Base-by-base conservation (phyloP, 2,329 filamentous ascomycete genomes). In the Pezizomycotina sp. region DNA sequence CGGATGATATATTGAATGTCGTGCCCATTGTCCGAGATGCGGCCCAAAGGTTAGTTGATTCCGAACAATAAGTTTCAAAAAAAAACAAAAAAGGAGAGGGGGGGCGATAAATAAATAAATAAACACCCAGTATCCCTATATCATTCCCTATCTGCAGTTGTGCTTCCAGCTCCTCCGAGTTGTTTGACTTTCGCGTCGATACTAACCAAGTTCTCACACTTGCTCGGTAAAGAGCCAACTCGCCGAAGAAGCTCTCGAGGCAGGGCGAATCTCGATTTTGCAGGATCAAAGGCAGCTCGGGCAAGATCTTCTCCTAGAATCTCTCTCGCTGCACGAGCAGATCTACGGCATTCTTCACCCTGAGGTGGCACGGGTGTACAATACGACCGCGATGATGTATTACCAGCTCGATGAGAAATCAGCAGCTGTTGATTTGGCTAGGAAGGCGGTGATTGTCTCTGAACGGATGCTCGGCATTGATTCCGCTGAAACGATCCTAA, bases 341-440 rank as follows among this genome's bases (percentile, higher is more conserved):
- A 95, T 98, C 49, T 98, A 98, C 53, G 89, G 89, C 43, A 91
- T 95, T 38, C 67, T 98, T 16, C 89, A 98, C 56, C 84, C 89
- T 1, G 89, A 98, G 60, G 86, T 95, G 42, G 89, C 86, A 29
- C 75, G 84, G 47, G 78, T 92, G 18, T 98, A 98, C 64, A 86
- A 92, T 59, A 83, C 79, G 34, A 61, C 98, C 28, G 92, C 89
- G 2, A 92, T 92, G 66, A 68, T 95, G 36, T 93, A 93, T 62
- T 95, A 91, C 60, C 80, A 91, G 57, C 70, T 92, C n/a, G 89
- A 95, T 36, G 89, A 98, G 63, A 95, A 95, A 65, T 80, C 84
- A 23, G 81, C 82, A 6, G 89, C 89, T 15, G 78, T 95, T 15
- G 89, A 98, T 59, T 71, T 98, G 46, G 84, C 89, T 12, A 80